Evolutionary conservation across 78 protist species (phyloP).

Genomic region (Mastigamoeba balamuthi): DNA sequence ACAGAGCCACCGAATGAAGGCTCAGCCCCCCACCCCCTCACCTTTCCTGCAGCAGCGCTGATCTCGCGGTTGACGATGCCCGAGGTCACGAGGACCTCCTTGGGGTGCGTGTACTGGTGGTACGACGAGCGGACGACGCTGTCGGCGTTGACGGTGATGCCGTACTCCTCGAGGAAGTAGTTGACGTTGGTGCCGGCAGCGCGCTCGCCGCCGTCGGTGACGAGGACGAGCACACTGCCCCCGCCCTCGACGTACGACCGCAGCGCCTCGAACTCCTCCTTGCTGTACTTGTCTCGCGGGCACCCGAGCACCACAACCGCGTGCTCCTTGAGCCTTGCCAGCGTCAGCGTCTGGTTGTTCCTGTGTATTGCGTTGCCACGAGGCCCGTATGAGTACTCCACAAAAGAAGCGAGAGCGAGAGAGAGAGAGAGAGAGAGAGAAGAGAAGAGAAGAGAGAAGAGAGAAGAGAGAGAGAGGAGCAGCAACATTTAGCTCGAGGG

Average conservation of each 20-base stretch:
- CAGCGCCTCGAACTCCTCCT: conserved; percentile 28
- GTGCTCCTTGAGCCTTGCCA: neutral
- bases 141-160: conserved; percentile 58
- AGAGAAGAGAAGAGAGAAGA: too few species aligned
- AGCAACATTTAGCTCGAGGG: too few species aligned
- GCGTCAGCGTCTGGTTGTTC: neutral
- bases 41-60: conserved; percentile 21
- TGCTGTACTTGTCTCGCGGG: conserved; percentile 30
- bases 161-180: conserved; percentile 36
- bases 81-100: conserved; percentile 10
- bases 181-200: conserved; percentile 29
- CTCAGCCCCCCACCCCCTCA: neutral
- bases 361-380: neutral
- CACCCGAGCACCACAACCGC: conserved; percentile 14
- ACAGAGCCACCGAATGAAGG: neutral
- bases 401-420: neutral
- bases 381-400: neutral
- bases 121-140: conserved; percentile 45
- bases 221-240: conserved; percentile 32
- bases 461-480: too few species aligned
- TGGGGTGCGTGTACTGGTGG: conserved; percentile 61
- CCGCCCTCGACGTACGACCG: conserved; percentile 16
- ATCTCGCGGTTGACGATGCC: conserved; percentile 37
- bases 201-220: conserved; percentile 55
- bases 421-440: too few species aligned